These are phyloP conservation scores for Pseudocercospora ulei DNA, from an alignment of 2,329 filamentous ascomycete species.

Conservation along the genomic window DNA sequence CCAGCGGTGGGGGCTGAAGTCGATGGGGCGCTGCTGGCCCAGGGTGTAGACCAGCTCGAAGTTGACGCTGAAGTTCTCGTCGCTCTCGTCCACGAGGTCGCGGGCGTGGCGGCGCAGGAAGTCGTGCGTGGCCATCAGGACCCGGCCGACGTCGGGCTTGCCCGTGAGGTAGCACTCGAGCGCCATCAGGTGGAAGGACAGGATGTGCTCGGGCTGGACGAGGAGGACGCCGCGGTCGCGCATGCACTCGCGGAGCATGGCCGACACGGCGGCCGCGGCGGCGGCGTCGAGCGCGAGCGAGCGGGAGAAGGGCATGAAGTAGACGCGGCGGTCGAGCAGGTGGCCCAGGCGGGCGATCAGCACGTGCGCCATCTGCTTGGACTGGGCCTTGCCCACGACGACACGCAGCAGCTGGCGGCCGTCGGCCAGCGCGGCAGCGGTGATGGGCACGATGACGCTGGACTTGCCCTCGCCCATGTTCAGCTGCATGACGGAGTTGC, in stretches of 20 bases:
- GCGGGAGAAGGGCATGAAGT: constrained; percentile 52
- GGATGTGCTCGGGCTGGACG: constrained; percentile 52
- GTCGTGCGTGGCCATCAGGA: constrained; percentile 40
- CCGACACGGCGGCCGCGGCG: constrained; percentile 32
- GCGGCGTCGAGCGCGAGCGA: constrained; percentile 36
- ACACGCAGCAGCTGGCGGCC: constrained; percentile 44
- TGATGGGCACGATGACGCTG: constrained; percentile 58
- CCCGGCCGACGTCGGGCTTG: constrained; percentile 37
- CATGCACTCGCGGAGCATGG: constrained; percentile 39
- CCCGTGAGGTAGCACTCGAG: constrained; percentile 48
- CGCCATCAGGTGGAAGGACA: constrained; percentile 57
- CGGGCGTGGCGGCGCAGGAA: constrained; percentile 45
- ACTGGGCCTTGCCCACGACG: constrained; percentile 48
- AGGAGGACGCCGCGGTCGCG: constrained; percentile 47
- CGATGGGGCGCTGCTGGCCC: constrained; percentile 36
- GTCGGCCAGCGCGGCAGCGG: constrained; percentile 41
- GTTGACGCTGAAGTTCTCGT: constrained; percentile 37
- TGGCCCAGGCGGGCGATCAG: constrained; percentile 49
- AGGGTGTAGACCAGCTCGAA: constrained; percentile 42
- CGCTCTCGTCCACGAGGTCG: constrained; percentile 56
- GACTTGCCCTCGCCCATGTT: constrained; percentile 67
- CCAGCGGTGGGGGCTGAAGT: constrained; percentile 39
- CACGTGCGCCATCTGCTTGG: constrained; percentile 50
- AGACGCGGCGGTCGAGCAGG: constrained; percentile 45
- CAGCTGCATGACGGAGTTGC: constrained; percentile 53